Base-by-base conservation (phyloP, 345 rosid species). In the Syzygium aqueum region DNA sequence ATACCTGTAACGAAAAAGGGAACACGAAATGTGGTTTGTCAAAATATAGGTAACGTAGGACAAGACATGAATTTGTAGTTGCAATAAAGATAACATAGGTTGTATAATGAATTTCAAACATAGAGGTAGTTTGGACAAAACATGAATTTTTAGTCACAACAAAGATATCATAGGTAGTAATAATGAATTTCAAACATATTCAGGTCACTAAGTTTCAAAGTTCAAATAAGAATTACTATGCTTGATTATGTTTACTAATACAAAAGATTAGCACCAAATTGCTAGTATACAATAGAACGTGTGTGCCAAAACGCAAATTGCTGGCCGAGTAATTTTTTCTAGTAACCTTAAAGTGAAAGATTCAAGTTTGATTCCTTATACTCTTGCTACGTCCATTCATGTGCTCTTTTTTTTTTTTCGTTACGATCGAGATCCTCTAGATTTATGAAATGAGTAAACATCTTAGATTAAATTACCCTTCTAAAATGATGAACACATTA, bases 271-370 rank as follows among this genome's bases (percentile, higher is more conserved):
- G 73, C 73, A n/a, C 19, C 37, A 61, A 61, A 61, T 61, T 33
- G 1, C 0, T 3, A 14, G 10, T 1, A 1, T 6, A n/a, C 73
- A 61, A 12, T 3, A n/a, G 73, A n/a, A 61, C 27, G 73, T 0
- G 37, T n/a, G 19, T n/a, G 5, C 73, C 73, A n/a, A n/a, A 61
- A 14, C 33, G 5, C 33, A n/a, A 61, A n/a, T 61, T 13, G 13
- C 73, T n/a, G n/a, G 6, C n/a, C 14, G 27, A 61, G 73, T 13
- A 61, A 8, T 61, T n/a, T 7, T 61, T n/a, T n/a, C 3, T 61
- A 8, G 33, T 6, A 61, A n/a, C 17, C 33, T 61, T 61, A 33
- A 61, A 61, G 33, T 14, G 73, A n/a, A n/a, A 61, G 19, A 12
- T n/a, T n/a, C 73, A 1, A 0, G 2, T 61, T 61, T 6, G 73